Base-by-base conservation (phyloP, 306 rosid genomes). In the Begonia peltatifolia region DNA sequence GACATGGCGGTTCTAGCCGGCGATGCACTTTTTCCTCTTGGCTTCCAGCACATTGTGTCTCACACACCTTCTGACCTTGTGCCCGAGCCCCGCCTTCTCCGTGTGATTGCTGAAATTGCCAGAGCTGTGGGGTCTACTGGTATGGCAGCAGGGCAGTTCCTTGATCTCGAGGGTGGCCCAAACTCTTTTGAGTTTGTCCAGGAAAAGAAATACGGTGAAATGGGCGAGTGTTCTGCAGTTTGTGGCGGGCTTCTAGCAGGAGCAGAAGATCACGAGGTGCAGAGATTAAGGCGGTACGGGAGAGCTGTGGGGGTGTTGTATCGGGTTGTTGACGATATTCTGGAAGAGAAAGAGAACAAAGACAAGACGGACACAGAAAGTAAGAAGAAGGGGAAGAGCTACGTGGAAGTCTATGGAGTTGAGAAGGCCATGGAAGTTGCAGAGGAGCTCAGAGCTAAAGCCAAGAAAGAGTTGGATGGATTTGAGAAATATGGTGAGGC, bases 81-180 rank as follows among this genome's bases (percentile, higher is more conserved):
- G 51, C 76, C 94, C 1, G 97, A 76, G 68, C 46, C 73, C 16
- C 57, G 58, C 58, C 64, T 90, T 11, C 84, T 90, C n/a, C 86
- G 75, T 16, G 97, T 90, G 65, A 79, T 90, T 22, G 56, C 86
- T 0, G 95, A 85, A 84, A 85, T 90, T 12, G 95, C 97, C 11
- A 81, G 75, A 6, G 72, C 87, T 13, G 97, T 85, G 3, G 97
- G 95, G 46, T 90, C 95, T 61, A 78, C 85, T 0, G 95, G 97
- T 50, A 90, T 90, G 97, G 97, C 97, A 1, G 97, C 97, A 0
- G 97, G 95, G 63, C 95, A 90, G 68, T 83, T 85, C 69, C 75
- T 83, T 8, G 97, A 90, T 70, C 92, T 85, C 6, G 82, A 82
- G 61, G 95, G 94, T 1, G 80, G 77, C 2, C 76, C 94, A 3